Conservation (phyloP, 495 filamentous ascomycete genomes). For the Penicillium tannophilum region DNA sequence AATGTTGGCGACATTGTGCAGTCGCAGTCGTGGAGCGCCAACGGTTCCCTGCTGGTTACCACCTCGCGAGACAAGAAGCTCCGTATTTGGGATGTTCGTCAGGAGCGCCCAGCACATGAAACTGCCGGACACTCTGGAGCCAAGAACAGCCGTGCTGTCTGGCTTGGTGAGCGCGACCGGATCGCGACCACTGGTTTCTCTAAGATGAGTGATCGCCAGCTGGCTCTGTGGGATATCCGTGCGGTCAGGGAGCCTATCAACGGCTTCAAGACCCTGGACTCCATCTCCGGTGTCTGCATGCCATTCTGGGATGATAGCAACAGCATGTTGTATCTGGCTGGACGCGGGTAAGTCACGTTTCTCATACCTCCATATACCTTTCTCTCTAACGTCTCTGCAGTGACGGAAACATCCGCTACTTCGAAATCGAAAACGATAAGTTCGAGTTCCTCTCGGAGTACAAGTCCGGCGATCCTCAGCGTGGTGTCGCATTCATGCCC, state of each 20-base stretch:
- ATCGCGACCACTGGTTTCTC: conserved; percentile 97
- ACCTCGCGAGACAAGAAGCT: conserved; percentile 98
- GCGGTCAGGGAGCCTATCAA: conserved; percentile 78
- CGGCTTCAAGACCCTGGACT: conserved; percentile 84
- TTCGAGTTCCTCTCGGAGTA: conserved; percentile 96
- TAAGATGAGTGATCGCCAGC: conserved; percentile 95
- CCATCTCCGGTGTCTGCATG: conserved; percentile 97
- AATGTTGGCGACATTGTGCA: conserved; percentile 91
- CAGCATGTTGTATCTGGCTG: conserved; percentile 89
- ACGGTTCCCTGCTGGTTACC: conserved; percentile 84
- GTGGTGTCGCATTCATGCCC: conserved; percentile 92
- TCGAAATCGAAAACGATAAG: conserved; percentile 95
- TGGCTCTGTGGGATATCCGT: conserved; percentile 93
- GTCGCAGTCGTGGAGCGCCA: conserved; percentile 93
- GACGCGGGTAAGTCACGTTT: conserved; percentile 75
- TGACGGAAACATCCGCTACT: conserved; percentile 98
- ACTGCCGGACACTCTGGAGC: conserved; percentile 84
- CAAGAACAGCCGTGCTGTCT: conserved; percentile 94
- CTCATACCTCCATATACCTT: background rate
- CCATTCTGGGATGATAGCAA: conserved; percentile 99
- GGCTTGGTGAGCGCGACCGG: conserved; percentile 94
- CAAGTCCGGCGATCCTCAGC: conserved; percentile 91
- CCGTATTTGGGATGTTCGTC: conserved; percentile 93
- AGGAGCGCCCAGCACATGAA: conserved; percentile 85
- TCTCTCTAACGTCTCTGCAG: conserved; percentile 44